Conservation (phyloP, 2,329 filamentous ascomycete genomes). For the Aspergillus versicolor region DNA sequence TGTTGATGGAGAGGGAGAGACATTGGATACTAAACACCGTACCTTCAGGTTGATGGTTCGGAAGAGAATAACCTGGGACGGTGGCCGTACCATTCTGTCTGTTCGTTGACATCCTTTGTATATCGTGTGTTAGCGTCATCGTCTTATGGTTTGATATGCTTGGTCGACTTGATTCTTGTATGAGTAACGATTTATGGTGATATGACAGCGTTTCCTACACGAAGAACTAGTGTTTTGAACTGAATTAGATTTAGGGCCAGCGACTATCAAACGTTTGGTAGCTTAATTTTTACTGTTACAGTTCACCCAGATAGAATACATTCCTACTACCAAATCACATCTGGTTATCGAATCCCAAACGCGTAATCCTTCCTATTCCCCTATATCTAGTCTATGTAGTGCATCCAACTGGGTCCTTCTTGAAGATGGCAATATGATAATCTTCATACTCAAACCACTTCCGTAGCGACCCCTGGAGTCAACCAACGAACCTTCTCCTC, state of each 20-base stretch:
- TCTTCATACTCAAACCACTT: neutral
- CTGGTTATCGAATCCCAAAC: too few species aligned
- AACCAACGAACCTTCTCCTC: neutral
- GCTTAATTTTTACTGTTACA: too few species aligned
- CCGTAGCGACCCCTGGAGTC: neutral
- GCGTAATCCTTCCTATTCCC: too few species aligned
- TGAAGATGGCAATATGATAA: too few species aligned
- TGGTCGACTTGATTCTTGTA: neutral
- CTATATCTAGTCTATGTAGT: too few species aligned
- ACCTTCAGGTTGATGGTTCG: slow-evolving; percentile 23
- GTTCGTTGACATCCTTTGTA: neutral
- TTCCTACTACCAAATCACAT: too few species aligned
- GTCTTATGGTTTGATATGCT: neutral
- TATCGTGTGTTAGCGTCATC: neutral
- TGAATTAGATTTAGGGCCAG: too few species aligned
- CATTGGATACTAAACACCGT: slow-evolving; percentile 18
- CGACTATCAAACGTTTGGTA: too few species aligned
- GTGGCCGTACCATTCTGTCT: slow-evolving; percentile 20
- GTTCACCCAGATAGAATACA: too few species aligned
- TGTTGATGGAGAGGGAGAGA: slow-evolving; percentile 10
- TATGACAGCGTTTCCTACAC: neutral
- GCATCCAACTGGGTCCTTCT: too few species aligned
- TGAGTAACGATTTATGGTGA: neutral
- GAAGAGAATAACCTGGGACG: slow-evolving; percentile 27
- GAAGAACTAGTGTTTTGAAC: too few species aligned